phyloP scores from a whole-genome alignment of 169 alveolate species.

The Plasmodium vinckei region DNA sequence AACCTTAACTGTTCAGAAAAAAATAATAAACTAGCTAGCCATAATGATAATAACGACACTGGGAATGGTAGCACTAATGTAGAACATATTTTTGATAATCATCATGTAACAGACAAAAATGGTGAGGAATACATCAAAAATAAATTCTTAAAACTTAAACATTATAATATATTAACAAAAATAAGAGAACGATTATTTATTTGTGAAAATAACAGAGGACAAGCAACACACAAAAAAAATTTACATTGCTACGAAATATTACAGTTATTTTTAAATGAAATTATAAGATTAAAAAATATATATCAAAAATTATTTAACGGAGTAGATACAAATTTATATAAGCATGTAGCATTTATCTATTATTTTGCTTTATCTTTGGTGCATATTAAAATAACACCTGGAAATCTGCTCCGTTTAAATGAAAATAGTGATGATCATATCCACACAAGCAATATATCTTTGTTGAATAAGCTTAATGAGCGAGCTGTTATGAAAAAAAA shows the following conservation, averaged over 20 bases:
- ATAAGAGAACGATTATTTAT: background rate
- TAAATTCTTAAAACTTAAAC: slow-evolving; percentile 50
- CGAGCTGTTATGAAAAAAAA: background rate
- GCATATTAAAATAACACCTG: slow-evolving; percentile 53
- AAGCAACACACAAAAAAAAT: slow-evolving; percentile 20
- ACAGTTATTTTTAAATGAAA: slow-evolving; percentile 20
- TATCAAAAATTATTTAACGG: slow-evolving; percentile 38
- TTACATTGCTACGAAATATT: slow-evolving; percentile 23
- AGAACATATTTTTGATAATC: slow-evolving; percentile 10
- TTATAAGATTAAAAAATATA: slow-evolving; percentile 25
- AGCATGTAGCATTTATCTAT: slow-evolving; percentile 54
- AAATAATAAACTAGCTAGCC: background rate
- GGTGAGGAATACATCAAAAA: slow-evolving; percentile 28
- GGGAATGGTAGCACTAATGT: background rate
- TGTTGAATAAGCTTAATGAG: slow-evolving; percentile 12
- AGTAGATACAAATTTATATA: slow-evolving; percentile 42
- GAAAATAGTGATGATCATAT: background rate
- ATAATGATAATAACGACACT: background rate
- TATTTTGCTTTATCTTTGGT: slow-evolving; percentile 42
- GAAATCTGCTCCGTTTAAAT: background rate
- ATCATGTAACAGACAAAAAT: background rate
- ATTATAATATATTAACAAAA: slow-evolving; percentile 31
- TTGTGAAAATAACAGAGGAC: no score
- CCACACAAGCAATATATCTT: background rate
- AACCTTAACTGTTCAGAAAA: slow-evolving; percentile 15